Conservation (phyloP, 1,139 yeast species). For the Wickerhamomyces sp. region DNA sequence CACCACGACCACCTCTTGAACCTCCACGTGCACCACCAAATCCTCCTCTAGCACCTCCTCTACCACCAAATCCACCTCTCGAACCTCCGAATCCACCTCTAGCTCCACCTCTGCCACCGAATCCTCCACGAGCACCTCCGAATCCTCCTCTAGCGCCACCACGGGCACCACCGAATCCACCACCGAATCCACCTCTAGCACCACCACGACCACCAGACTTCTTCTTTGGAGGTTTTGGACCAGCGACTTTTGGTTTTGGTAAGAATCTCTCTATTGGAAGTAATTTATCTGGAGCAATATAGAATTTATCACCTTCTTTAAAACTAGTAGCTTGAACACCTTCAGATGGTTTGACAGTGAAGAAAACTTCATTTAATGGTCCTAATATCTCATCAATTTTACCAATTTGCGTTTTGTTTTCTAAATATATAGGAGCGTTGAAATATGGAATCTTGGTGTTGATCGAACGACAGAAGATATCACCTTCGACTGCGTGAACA, state of each 20-base stretch:
- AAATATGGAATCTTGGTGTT: slow-evolving; percentile 95
- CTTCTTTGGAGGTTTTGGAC: slow-evolving; percentile 76
- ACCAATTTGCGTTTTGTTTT: slow-evolving; percentile 92
- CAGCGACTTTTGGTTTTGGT: slow-evolving; percentile 83
- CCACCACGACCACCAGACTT: slow-evolving; percentile 49
- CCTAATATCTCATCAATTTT: slow-evolving; percentile 98
- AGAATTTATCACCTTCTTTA: slow-evolving; percentile 94
- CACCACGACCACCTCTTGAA: slow-evolving; percentile 37
- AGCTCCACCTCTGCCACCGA: slow-evolving; percentile 33
- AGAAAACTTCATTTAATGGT: slow-evolving; percentile 92
- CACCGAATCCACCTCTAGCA: slow-evolving; percentile 40
- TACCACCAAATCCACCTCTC: slow-evolving; percentile 51
- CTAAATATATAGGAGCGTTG: slow-evolving; percentile 97
- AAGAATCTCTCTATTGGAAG: slow-evolving; percentile 93
- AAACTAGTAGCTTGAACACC: slow-evolving; percentile 94
- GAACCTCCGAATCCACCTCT: slow-evolving; percentile 21
- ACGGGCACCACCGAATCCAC: slow-evolving; percentile 41
- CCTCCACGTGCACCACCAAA: slow-evolving; percentile 35
- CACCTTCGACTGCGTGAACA: slow-evolving; percentile 93
- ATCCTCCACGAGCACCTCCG: slow-evolving; percentile 40
- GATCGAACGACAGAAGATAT: slow-evolving; percentile 92
- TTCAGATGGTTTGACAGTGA: slow-evolving; percentile 92
- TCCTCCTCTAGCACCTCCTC: slow-evolving; percentile 34
- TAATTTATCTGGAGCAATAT: slow-evolving; percentile 90
- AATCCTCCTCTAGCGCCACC: slow-evolving; percentile 41